Evolutionary conservation across 495 filamentous ascomycete genomes (phyloP), one percentile per base, ranked within the genome.

Genomic region (Clohesyomyces aquaticus): DNA sequence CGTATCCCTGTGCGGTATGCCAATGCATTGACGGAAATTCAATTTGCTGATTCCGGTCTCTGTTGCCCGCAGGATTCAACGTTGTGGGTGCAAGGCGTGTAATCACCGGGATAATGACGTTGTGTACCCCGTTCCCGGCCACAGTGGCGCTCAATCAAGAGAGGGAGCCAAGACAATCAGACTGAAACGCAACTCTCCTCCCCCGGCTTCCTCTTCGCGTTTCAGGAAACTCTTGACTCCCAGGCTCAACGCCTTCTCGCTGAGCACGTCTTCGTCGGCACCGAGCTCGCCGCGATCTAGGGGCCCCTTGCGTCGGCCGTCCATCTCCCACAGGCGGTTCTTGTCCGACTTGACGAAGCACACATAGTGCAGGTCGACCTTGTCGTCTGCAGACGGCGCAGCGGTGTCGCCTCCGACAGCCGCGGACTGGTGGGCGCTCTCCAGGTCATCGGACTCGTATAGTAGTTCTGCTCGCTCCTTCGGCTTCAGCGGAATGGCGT

Each of bases 251-350:
- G 88, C 89, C 66, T 73, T 76, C 60, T 85, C 80, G 61, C 86
- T 85, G 27, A 95, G 71, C 46, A 91, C 78, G 78, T 94, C 91
- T 21, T 89, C 88, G 1, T 79, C 83, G 1, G 79, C 79, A 1
- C 59, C 78, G 8, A 94, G 72, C 12, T 65, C 63, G 1, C 91
- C 91, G n/a, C 88, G 78, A 29, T 88, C 80, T 27, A 94, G 58
- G 2, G 91, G 91, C 0, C 91, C 90, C 62, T 87, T 87, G 61
- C 90, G 71, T 0, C 76, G 60, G 12, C 76, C 76, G 50, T 78
- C 76, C 69, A 78, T 62, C 66, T 78, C 76, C 67, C 70, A 78
- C 38, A 78, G 65, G 38, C 70, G 70, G 50, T 71, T 65, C 60
- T 78, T 74, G 52, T 71, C 63, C 38, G 68, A 72, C 68, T 76